Conservation (phyloP, 2,329 filamentous ascomycete genomes). For the Ilyonectria robusta region DNA sequence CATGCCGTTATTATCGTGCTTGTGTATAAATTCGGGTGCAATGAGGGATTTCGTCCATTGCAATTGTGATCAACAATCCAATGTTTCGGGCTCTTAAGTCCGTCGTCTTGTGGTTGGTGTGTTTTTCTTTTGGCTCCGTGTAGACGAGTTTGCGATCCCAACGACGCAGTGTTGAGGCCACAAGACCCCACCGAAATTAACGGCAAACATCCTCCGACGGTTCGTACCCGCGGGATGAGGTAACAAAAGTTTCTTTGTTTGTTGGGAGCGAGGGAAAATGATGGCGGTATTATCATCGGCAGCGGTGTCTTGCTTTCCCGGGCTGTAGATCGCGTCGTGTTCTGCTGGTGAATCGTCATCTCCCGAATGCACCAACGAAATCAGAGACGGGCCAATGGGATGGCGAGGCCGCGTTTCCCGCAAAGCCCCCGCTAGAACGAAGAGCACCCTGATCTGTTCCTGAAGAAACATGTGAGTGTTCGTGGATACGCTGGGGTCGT, state of each 20-base stretch:
- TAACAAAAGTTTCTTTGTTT: constrained; percentile 22
- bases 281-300: neutral
- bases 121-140: constrained; percentile 8
- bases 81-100: constrained; percentile 1
- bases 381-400: constrained; percentile 26
- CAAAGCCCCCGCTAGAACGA: constrained; percentile 36
- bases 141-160: neutral
- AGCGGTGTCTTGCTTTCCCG: neutral
- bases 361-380: constrained; percentile 10
- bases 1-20: constrained; percentile 1
- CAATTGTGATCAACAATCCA: neutral
- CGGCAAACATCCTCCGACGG: neutral
- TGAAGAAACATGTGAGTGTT: constrained; percentile 34
- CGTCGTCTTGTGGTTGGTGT: neutral
- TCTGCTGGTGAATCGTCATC: constrained; percentile 20
- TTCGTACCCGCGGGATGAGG: neutral
- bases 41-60: neutral
- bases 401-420: constrained; percentile 9
- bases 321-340: constrained; percentile 1
- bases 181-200: neutral
- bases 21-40: constrained; percentile 12
- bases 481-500: constrained; percentile 28
- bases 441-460: constrained; percentile 28
- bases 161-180: neutral
- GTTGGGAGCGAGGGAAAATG: constrained; percentile 3